Evolutionary conservation across 108 stramenopile genomes (phyloP), one percentile per base, ranked within the genome.

Genomic region (Cyclostephanos tholiformis): DNA sequence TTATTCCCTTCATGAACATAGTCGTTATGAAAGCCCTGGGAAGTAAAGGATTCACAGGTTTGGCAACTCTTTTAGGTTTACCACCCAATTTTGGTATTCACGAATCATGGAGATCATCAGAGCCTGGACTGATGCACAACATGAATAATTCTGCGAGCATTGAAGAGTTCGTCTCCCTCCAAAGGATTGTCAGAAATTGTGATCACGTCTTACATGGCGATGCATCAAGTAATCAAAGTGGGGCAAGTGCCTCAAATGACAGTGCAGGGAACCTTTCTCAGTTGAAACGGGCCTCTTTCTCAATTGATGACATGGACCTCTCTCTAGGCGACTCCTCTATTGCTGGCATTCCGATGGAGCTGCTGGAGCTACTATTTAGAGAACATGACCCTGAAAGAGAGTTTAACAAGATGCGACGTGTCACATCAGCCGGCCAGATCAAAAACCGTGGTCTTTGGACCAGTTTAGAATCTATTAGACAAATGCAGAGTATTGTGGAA

Each of bases 1-100:
- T 79, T 17, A 65, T 90, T 51, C 89, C 86, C 11, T 88, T 90
- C 72, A 90, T 90, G 84, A 82, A 86, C 70, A 65, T 76, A 41
- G 72, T 68, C 44, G 66, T 65, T n/a, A 70, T 87, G 74, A 79
- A 83, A 56, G 69, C 64, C 11, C 44, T 74, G 20, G 78, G 74
- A 30, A 57, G 51, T n/a, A 58, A 55, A 11, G 51, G 62, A 4
- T 79, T 83, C 22, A 22, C 32, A 11, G 78, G 78, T n/a, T 26
- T 83, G 61, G 61, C 74, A 9, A 32, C 30, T 30, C 55, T 83
- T 0, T 67, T 83, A 25, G 78, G 82, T 9, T 50, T 82, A 23
- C 82, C 76, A 39, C 73, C 67, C 10, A 43, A 64, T 23, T 79
- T 70, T 25, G 67, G 50, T 7, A 69, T 79, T 23, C 82, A 77